Conservation (phyloP, 2,329 filamentous ascomycete species). For the Diaporthe sp. region DNA sequence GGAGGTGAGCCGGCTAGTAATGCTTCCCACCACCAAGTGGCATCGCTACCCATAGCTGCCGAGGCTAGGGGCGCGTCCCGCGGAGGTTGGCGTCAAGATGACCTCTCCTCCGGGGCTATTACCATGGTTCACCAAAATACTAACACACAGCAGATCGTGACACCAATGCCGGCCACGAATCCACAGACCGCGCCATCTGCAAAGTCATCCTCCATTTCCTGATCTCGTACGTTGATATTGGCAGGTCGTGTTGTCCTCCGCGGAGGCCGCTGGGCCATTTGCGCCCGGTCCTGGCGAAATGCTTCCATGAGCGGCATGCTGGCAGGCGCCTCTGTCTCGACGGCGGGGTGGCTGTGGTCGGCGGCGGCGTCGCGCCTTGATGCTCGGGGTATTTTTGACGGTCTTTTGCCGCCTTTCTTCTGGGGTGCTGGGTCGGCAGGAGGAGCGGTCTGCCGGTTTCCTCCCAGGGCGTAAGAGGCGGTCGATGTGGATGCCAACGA, state of each 20-base stretch:
- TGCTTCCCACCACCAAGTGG: background rate
- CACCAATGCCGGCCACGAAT: background rate
- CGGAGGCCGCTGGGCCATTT: background rate
- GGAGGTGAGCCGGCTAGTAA: background rate
- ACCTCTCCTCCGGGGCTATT: background rate
- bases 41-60: background rate
- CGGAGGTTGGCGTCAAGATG: background rate
- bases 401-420: too few relatives aligned
- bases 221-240: background rate
- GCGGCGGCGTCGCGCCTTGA: too few relatives aligned
- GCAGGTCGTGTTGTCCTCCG: background rate
- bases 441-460: background rate
- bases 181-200: background rate
- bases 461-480: background rate
- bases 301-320: background rate
- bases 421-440: background rate
- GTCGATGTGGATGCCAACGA: background rate
- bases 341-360: background rate
- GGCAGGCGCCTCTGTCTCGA: too few relatives aligned
- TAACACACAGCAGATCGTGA: background rate
- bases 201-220: background rate
- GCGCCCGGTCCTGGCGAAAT: background rate
- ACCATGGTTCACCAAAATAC: background rate
- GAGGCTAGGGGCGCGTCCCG: background rate
- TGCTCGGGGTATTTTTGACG: background rate